Conservation (phyloP, 495 filamentous ascomycete species). For the Tuber umbilicatum region DNA sequence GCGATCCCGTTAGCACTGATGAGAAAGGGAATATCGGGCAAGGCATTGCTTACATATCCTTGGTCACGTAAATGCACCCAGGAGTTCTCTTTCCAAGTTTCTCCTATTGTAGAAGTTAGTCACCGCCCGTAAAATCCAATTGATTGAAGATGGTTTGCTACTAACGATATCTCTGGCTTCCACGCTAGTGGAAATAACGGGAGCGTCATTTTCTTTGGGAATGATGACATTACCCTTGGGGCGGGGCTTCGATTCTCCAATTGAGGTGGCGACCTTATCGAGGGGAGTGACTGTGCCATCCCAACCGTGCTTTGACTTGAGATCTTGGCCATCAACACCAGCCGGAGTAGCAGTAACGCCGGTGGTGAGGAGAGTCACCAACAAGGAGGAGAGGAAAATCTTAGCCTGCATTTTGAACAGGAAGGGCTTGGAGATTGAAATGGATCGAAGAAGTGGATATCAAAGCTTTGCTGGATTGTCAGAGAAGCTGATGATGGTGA, state of each 20-base stretch:
- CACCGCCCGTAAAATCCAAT: not conserved
- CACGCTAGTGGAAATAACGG: not conserved
- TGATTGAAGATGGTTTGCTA: not conserved
- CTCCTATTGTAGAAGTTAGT: not conserved
- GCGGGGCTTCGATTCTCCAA: not conserved
- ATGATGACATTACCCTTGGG: not conserved
- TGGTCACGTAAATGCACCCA: not conserved
- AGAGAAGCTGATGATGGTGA: not conserved
- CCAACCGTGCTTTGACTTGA: not conserved
- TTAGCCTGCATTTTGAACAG: not conserved
- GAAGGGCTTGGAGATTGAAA: not conserved
- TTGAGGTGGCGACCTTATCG: not conserved
- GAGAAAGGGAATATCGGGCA: not conserved
- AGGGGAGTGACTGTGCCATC: not conserved
- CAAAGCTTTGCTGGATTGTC: not conserved
- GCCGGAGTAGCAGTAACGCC: not conserved
- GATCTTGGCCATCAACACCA: not conserved
- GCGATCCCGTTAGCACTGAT: not conserved
- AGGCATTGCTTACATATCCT: not conserved
- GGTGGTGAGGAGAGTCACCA: not conserved
- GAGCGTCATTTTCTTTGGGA: not conserved
- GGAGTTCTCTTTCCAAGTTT: not conserved
- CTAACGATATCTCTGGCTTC: not conserved
- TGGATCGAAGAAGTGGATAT: not conserved
- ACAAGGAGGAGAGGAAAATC: not conserved